Evolutionary conservation across 257 asterid genomes (phyloP), one percentile per base, ranked within the genome.

Genomic region (Jaltomata sinuosa): DNA sequence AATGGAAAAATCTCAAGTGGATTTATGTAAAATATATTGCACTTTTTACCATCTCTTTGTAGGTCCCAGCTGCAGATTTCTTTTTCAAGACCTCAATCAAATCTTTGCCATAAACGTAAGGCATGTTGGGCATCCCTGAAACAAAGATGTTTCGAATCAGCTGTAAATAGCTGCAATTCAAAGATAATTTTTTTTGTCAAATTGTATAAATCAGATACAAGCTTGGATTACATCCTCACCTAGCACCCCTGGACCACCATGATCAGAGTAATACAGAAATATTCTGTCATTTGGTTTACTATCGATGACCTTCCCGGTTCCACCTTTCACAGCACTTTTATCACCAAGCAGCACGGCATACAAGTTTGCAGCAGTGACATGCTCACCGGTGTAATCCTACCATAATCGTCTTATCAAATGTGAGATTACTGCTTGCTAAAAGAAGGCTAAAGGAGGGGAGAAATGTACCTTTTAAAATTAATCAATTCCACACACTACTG

Each of bases 221-320:
- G 18, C 36, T 42, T 42, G 71, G 71, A 25, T 8, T 83, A 11
- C 68, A 6, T 8, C 85, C 94, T 84, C 86, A 96, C 99, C 98
- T 4, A 96, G 98, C 3, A 94, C 96, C 77, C 99, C 99, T 1
- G 98, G 94, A 36, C 98, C 99, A 27, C 99, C 99, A 72, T 96
- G 99, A 84, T 96, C 99, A 1, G 98, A 85, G 81, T 96, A 96
- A 87, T 93, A 96, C 8, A 96, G 38, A 54, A 96, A 96, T 83
- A 96, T 92, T 84, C 97, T 88, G 87, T 96, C 98, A 45, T 91
- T 85, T 1, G 93, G 90, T n/a, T 86, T 89, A 83, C 97, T 96
- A 10, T 92, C 69, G 3, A 96, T 89, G 5, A 96, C 97, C 87
- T 96, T 94, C 11, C 98, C 93, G 31, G 93, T 93, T 78, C 98